Conservation (phyloP, 2,329 filamentous ascomycete genomes). For the Microcyclospora pomicola region DNA sequence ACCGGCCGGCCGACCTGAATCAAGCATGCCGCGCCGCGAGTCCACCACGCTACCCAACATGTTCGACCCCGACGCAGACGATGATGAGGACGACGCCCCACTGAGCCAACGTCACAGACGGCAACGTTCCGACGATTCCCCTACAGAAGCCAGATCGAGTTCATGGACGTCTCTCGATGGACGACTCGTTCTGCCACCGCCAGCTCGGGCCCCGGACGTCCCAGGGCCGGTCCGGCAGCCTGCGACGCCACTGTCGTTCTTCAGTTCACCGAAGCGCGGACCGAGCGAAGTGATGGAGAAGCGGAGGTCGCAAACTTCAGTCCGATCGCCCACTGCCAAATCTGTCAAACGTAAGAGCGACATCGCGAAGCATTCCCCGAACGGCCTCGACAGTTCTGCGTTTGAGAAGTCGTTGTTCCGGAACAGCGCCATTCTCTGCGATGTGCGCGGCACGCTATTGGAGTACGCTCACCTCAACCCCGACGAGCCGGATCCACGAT, state of each 20-base stretch:
- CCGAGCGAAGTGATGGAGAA: conserved; percentile 4
- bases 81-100: conserved; percentile 6
- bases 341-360: background rate
- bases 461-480: conserved; percentile 29
- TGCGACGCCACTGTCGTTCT: conserved; percentile 9
- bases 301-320: background rate
- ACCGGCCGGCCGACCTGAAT: conserved; percentile 2
- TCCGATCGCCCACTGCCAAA: conserved; percentile 1
- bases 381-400: background rate
- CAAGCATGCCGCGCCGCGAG: conserved; percentile 10
- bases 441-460: conserved; percentile 27
- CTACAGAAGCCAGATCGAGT: no score
- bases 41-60: conserved; percentile 15
- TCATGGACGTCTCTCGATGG: background rate
- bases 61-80: conserved; percentile 7
- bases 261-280: conserved; percentile 4
- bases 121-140: background rate
- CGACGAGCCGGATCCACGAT: conserved; percentile 20
- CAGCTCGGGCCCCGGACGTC: conserved; percentile 3
- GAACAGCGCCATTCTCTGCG: conserved; percentile 32
- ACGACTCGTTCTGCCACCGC: conserved; percentile 7
- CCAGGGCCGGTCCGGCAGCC: conserved; percentile 1
- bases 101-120: conserved; percentile 3
- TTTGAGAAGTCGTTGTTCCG: conserved; percentile 31
- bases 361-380: background rate